Evolutionary conservation across 495 filamentous ascomycete genomes (phyloP).

Genomic region (Xylaria bambusicola): DNA sequence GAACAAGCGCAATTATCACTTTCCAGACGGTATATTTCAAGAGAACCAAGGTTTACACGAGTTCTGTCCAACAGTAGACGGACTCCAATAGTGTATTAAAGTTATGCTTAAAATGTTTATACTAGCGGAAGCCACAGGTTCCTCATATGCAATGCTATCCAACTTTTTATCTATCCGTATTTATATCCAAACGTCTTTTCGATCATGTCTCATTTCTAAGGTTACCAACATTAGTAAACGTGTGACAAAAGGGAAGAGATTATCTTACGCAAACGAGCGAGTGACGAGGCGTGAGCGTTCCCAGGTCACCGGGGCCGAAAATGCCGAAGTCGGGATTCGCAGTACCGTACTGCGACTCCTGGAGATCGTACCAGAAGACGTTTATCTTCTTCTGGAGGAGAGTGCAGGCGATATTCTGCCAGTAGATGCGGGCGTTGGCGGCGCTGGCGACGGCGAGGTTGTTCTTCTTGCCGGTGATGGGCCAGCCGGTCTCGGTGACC

Average conservation of each 20-base stretch:
- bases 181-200: neutral
- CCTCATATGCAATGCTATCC: constrained; percentile 7
- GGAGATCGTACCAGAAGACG: constrained; percentile 71
- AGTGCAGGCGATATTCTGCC: constrained; percentile 70
- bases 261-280: constrained; percentile 53
- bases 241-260: neutral
- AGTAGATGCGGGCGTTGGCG: constrained; percentile 71
- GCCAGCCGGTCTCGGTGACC: constrained; percentile 86
- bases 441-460: constrained; percentile 59
- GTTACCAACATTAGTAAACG: neutral
- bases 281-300: constrained; percentile 52
- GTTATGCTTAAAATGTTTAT: neutral
- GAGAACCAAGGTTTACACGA: too few relatives aligned
- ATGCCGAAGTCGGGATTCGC: constrained; percentile 68
- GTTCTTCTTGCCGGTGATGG: constrained; percentile 59
- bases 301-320: constrained; percentile 36
- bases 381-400: constrained; percentile 61
- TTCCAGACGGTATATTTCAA: too few relatives aligned
- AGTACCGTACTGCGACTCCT: constrained; percentile 57
- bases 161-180: constrained; percentile 17
- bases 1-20: too few relatives aligned
- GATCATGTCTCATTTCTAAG: neutral
- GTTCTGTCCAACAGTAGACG: neutral
- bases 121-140: neutral
- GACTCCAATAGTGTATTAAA: constrained; percentile 5